Evolutionary conservation across 805 yeast species (phyloP), one percentile per base, ranked within the genome.

Genomic region (Candida sanyiensis): DNA sequence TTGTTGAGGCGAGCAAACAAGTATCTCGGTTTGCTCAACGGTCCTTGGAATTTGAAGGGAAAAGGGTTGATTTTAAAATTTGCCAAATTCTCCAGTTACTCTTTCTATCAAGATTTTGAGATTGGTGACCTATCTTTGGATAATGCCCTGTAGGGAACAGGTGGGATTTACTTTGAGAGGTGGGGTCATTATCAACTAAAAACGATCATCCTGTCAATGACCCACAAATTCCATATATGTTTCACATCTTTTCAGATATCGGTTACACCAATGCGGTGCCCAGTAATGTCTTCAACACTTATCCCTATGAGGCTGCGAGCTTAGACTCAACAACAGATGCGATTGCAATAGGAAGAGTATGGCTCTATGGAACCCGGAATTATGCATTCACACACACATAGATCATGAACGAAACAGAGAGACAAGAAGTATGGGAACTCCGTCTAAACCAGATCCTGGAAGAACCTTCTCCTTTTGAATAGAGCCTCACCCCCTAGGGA

Each of bases 71-170:
- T 87, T 26, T 73, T 84, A 23, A 74, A 76, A 48, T 81, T 81
- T 58, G 70, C 43, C 69, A 73, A 44, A 64, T 77, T 20, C 87
- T 84, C 63, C 85, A 86, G 57, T 69, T 80, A 46, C 86, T 95
- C 59, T 61, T 87, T 83, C 72, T 87, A 95, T 95, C 77, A 89
- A 35, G 83, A 83, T 64, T 87, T 87, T 57, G 96, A 87, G 58
- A 75, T 87, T 48, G 95, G 79, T 11, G 72, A 74, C 45, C 69
- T 87, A n/a, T n/a, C n/a, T n/a, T n/a, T n/a, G n/a, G n/a, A n/a
- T n/a, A n/a, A n/a, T n/a, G n/a, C n/a, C n/a, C n/a, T n/a, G n/a
- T n/a, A 87, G 56, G 57, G 62, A 35, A 67, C 80, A 2, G 93
- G 94, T 45, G 95, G 94, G 3, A 87, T 87, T 60, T 87, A 81